Percentiles rank a stretch among this genome's conserved stretches.
Evolutionary conservation across 352 stramenopile genomes (phyloP).

Genomic region (Globisporangium iwayamae): DNA sequence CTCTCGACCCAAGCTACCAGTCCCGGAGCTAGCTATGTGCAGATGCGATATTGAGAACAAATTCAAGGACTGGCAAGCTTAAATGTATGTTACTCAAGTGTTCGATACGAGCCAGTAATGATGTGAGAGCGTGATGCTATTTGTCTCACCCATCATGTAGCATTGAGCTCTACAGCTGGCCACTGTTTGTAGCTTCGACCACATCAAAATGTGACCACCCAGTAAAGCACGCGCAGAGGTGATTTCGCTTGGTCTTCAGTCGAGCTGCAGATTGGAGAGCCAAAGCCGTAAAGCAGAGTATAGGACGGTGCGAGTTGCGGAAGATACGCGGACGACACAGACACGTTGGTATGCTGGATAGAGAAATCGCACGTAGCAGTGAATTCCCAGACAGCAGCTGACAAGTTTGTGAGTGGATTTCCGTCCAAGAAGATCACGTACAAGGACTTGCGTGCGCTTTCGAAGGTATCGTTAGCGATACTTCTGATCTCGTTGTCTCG

Average conservation of each 20-base stretch:
- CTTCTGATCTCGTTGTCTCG: background rate
- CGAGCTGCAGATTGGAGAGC: background rate
- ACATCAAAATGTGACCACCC: background rate
- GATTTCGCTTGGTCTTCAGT: background rate
- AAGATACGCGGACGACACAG: background rate
- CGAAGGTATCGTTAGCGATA: background rate
- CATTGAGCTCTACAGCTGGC: background rate
- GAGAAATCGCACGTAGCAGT: background rate
- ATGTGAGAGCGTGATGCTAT: background rate
- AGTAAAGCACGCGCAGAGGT: background rate
- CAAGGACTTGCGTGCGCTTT: background rate
- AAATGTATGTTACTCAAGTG: background rate
- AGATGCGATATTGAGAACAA: background rate
- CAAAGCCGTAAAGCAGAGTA: background rate
- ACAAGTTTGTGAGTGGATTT: background rate
- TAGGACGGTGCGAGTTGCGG: background rate
- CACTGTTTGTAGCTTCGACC: background rate
- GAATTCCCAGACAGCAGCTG: background rate
- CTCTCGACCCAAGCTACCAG: background rate
- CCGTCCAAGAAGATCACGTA: background rate
- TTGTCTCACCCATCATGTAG: background rate
- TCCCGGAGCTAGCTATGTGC: background rate
- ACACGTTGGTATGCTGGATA: background rate
- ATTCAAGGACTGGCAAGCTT: background rate
- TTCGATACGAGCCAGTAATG: background rate